Evolutionary conservation across 352 stramenopile species (phyloP).

Genomic region (Peronospora belbahrii): DNA sequence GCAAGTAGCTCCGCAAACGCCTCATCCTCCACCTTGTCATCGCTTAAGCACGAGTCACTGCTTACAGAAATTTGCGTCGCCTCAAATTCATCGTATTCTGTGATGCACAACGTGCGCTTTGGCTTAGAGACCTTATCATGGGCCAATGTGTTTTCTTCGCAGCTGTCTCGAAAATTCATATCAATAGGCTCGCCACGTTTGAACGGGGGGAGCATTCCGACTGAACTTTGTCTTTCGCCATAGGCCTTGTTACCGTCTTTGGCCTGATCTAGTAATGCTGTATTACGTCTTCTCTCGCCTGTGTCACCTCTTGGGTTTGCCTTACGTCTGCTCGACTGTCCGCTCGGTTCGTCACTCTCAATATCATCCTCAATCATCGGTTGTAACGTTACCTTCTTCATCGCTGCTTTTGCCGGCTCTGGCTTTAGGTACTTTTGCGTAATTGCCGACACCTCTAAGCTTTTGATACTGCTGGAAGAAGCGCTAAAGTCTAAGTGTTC

Average conservation of each 20-base stretch:
- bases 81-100: constrained; percentile 24
- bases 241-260: constrained; percentile 16
- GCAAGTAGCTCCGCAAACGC: constrained; percentile 21
- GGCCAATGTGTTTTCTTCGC: constrained; percentile 9
- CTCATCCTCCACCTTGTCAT: constrained; percentile 21
- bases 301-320: constrained; percentile 4
- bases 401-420: constrained; percentile 14
- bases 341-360: constrained; percentile 15
- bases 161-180: constrained; percentile 11
- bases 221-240: constrained; percentile 4
- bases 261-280: not conserved
- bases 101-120: constrained; percentile 20
- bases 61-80: constrained; percentile 17
- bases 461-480: constrained; percentile 27
- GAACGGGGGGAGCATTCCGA: constrained; percentile 6
- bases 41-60: constrained; percentile 15
- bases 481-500: constrained; percentile 34
- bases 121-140: constrained; percentile 22
- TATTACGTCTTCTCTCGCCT: constrained; percentile 10
- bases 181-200: constrained; percentile 6
- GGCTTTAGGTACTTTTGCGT: constrained; percentile 33
- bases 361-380: constrained; percentile 24
- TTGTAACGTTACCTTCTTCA: constrained; percentile 19
- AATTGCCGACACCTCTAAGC: constrained; percentile 29
- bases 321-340: constrained; percentile 15